Evolutionary conservation across 2,329 filamentous ascomycete species (phyloP).

Genomic region (Penicillium capsulatum): DNA sequence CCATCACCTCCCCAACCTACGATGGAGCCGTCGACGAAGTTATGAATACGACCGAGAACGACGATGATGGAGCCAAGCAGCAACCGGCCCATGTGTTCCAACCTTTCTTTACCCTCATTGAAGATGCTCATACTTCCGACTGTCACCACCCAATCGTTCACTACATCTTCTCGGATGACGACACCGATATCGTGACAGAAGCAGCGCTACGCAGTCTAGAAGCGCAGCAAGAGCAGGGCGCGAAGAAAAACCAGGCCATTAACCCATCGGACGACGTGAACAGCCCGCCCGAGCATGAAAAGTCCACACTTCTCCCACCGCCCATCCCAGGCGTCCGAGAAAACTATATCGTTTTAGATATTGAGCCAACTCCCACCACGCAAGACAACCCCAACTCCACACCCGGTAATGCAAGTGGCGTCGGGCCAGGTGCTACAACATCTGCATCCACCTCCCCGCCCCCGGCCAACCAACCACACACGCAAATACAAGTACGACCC

Average conservation of each 20-base stretch:
- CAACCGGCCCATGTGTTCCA: slow-evolving; percentile 50
- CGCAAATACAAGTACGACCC: slow-evolving; percentile 1
- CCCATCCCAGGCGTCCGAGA: slow-evolving; percentile 48
- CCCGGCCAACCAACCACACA: slow-evolving; percentile 2
- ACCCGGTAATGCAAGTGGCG: neutral
- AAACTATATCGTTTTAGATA: slow-evolving; percentile 55
- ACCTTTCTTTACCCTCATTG: slow-evolving; percentile 80
- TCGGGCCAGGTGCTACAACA: slow-evolving; percentile 9
- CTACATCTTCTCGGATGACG: slow-evolving; percentile 92
- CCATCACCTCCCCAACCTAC: slow-evolving; percentile 4
- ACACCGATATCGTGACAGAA: slow-evolving; percentile 68
- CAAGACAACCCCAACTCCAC: neutral
- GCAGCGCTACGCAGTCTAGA: slow-evolving; percentile 57
- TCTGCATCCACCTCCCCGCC: slow-evolving; percentile 25
- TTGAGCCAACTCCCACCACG: slow-evolving; percentile 38
- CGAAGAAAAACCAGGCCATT: slow-evolving; percentile 17
- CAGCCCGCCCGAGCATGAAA: slow-evolving; percentile 15
- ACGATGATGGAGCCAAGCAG: slow-evolving; percentile 16
- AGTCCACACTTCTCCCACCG: slow-evolving; percentile 44
- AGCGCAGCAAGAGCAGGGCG: slow-evolving; percentile 35
- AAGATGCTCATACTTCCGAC: slow-evolving; percentile 67
- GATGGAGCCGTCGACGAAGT: slow-evolving; percentile 3
- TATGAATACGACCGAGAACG: neutral
- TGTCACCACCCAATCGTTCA: slow-evolving; percentile 81
- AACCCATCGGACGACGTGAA: slow-evolving; percentile 17